These are phyloP conservation scores for Oryza glumipatula DNA, from an alignment of 176 grass and related monocot genomes.

Conservation along the genomic window DNA sequence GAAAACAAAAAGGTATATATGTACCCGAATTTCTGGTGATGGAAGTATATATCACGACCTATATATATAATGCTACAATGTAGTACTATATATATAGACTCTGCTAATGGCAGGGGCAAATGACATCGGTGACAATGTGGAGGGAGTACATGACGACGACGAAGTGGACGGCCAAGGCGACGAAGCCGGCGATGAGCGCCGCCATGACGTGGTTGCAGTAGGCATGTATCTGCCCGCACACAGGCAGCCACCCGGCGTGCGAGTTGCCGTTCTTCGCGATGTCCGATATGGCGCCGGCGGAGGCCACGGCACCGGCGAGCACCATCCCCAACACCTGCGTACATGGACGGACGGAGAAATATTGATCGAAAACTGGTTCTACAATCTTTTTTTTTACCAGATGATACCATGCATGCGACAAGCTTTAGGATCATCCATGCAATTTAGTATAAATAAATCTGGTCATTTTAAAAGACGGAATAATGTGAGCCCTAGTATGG, in stretches of 20 bases:
- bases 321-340: slow-evolving; percentile 67
- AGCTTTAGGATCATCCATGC: too few relatives aligned
- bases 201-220: slow-evolving; percentile 80
- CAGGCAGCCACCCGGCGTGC: slow-evolving; percentile 88
- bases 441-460: too few relatives aligned
- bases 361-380: too few relatives aligned
- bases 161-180: slow-evolving; percentile 52
- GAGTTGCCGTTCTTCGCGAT: slow-evolving; percentile 76
- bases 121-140: slow-evolving; percentile 48
- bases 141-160: slow-evolving; percentile 67
- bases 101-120: slow-evolving; percentile 50
- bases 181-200: slow-evolving; percentile 67
- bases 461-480: too few relatives aligned
- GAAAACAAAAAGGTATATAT: background rate
- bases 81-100: background rate
- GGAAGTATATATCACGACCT: background rate
- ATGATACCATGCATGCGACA: too few relatives aligned
- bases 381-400: too few relatives aligned
- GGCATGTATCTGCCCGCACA: slow-evolving; percentile 66
- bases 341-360: too few relatives aligned
- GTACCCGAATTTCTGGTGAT: background rate
- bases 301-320: slow-evolving; percentile 67
- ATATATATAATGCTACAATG: background rate
- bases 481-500: too few relatives aligned
- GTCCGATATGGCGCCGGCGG: slow-evolving; percentile 69